Base-by-base conservation (phyloP, 345 rosid genomes). In the Durio zibethinus region DNA sequence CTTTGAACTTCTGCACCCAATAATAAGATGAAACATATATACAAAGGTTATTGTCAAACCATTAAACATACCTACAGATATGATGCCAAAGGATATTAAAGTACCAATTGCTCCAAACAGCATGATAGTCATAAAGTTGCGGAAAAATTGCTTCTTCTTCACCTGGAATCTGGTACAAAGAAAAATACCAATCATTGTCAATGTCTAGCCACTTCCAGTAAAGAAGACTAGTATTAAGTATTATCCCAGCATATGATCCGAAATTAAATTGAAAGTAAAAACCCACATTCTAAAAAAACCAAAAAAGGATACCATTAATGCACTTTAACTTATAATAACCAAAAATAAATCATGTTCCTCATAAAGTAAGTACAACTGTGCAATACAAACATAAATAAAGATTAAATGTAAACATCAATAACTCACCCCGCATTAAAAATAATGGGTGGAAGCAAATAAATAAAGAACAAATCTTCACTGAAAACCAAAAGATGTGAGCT, bases 81-180 rank as follows among this genome's bases (percentile, higher is more conserved):
- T 85, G 88, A 92, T 88, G 73, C 74, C 82, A 76, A 92, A 92
- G 27, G 99, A 96, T 87, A 96, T 91, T 54, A 96, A 88, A 79
- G 99, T 96, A 11, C 99, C 99, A 79, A 96, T 60, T 52, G 97
- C 98, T 70, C 99, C 99, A 84, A 91, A 96, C 75, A 96, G 83
- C 84, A 90, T 90, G 81, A 96, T 93, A 50, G 98, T 96, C 93
- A 91, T 88, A 84, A 96, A 96, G 84, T 96, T 96, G 82, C 93
- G 97, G 76, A 96, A 96, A 84, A 96, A 96, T 68, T 92, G 98
- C 87, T 96, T 96, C 92, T 96, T 96, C 90, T 96, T 96, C 84
- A 96, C 98, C 80, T 96, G 99, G 84, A 96, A 96, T 83, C 99
- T 96, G 87, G 36, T 48, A 76, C 15, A 72, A 40, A 64, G 14